Evolutionary conservation across 75 land plant species (phyloP).

Genomic region (Selaginella moellendorffii): DNA sequence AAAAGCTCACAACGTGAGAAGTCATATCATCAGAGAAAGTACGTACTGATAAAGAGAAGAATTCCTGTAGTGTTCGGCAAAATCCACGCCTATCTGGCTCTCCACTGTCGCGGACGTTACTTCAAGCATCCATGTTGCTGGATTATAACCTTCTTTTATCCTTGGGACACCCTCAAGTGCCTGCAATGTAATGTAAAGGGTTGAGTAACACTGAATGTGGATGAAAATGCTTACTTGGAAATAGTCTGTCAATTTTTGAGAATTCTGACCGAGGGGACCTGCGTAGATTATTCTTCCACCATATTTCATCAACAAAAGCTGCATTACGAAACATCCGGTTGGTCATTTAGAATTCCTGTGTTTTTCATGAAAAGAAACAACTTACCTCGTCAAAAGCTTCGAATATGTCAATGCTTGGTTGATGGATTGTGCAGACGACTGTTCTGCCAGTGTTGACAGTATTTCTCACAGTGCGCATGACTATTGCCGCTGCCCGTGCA

Average conservation of each 20-base stretch:
- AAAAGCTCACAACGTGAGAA: background rate
- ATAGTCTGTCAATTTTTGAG: background rate
- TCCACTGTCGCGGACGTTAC: background rate
- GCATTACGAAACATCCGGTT: background rate
- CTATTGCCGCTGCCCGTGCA: slow-evolving; percentile 60
- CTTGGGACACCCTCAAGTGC: slow-evolving; percentile 36
- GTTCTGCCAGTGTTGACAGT: slow-evolving; percentile 55
- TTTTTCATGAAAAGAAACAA: background rate
- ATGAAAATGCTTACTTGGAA: slow-evolving; percentile 1
- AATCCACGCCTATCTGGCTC: background rate
- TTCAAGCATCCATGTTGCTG: slow-evolving; percentile 31
- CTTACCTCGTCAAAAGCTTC: slow-evolving; percentile 53
- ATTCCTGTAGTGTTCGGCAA: background rate
- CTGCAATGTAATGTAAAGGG: slow-evolving; percentile 11
- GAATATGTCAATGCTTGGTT: slow-evolving; percentile 61
- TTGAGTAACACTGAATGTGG: background rate
- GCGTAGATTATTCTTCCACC: slow-evolving; percentile 8
- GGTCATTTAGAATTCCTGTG: background rate
- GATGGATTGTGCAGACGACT: slow-evolving; percentile 60
- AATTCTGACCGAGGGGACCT: slow-evolving; percentile 1
- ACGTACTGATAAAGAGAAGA: background rate
- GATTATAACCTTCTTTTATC: slow-evolving; percentile 34
- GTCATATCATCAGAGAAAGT: no score
- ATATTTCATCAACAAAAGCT: slow-evolving; percentile 3
- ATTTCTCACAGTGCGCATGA: slow-evolving; percentile 52